Evolutionary conservation across 495 filamentous ascomycete species (phyloP), one percentile per base, ranked within the genome.

Genomic region (Neurospora sublineolata): DNA sequence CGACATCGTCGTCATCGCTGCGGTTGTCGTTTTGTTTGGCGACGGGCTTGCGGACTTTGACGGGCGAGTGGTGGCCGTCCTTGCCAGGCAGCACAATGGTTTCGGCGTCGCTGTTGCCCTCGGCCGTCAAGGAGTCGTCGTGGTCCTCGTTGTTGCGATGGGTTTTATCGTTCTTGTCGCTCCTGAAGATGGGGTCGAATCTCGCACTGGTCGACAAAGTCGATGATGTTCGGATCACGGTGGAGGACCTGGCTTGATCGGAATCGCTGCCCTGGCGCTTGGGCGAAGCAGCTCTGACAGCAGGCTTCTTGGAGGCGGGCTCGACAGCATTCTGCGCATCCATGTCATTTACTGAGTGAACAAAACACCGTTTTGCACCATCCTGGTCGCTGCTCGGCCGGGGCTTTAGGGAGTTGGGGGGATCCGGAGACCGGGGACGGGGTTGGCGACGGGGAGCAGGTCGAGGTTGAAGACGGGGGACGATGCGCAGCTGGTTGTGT

Each of bases 11-110:
- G 67, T 82, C 85, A 58, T 84, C 85, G 68, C 82, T 81, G 71
- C 86, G 85, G 72, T 86, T 86, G 73, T 85, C 86, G 77, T 91
- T 89, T 77, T 91, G 87, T 75, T 91, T 89, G 77, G 93, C 89
- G 69, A 84, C 79, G 52, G 52, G 52, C 79, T 92, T 92, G 38
- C 87, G 86, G 72, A 86, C 85, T 78, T 91, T 92, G 70, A 89
- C 88, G 2, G 89, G 88, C 30, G 89, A 90, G 75, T 89, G 78
- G 75, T 89, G 78, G 52, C 89, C 89, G 75, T 92, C 88, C 71
- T 91, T 91, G 44, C 90, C 90, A 27, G 90, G 88, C 30, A 93
- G 83, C 64, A 93, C 90, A 72, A 93, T 91, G 7, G 92, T 94
- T 81, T 93, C 91, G 71, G 92, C 91, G 79, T 94, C 92, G 14